Percentiles rank a stretch among this genome's conserved stretches.
These are phyloP conservation scores for Podospora australis DNA, from an alignment of 495 filamentous ascomycete species.

Conservation along the genomic window DNA sequence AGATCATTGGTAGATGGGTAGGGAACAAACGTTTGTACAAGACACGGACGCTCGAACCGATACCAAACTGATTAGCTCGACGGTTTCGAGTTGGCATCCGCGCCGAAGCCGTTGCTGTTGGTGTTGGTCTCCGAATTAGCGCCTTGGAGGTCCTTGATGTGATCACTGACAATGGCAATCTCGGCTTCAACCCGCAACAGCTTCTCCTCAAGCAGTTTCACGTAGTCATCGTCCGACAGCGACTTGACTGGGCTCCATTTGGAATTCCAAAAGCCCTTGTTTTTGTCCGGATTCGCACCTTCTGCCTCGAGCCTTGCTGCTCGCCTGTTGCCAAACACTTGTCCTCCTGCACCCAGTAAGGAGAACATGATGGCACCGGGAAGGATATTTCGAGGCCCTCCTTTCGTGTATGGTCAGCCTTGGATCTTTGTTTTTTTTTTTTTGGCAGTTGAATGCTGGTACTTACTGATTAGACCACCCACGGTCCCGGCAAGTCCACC, in stretches of 20 bases:
- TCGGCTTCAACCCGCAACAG: conserved; percentile 74
- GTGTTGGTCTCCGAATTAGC: background rate
- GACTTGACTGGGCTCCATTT: conserved; percentile 78
- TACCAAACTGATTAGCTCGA: too few relatives aligned
- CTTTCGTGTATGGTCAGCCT: conserved; percentile 23
- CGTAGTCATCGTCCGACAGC: conserved; percentile 75
- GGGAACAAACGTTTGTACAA: too few relatives aligned
- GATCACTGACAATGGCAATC: conserved; percentile 80
- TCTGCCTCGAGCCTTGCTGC: background rate
- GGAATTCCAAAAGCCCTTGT: conserved; percentile 37
- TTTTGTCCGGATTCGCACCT: background rate
- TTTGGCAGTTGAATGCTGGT: background rate
- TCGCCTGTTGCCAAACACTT: conserved; percentile 20
- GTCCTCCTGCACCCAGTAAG: conserved; percentile 32
- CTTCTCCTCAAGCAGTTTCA: conserved; percentile 66
- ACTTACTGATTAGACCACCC: conserved; percentile 60
- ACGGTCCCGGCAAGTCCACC: conserved; percentile 64
- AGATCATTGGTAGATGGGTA: too few relatives aligned
- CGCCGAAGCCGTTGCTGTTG: background rate
- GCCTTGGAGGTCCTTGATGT: conserved; percentile 54
- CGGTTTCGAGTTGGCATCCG: background rate
- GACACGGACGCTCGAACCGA: too few relatives aligned
- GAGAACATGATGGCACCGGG: conserved; percentile 35
- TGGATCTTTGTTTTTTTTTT: background rate
- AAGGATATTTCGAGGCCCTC: conserved; percentile 37